Percentiles rank a stretch among this genome's conserved stretches.
Conservation (phyloP, 2,329 filamentous ascomycete genomes). For the Stagonosporopsis chrysanthemi region DNA sequence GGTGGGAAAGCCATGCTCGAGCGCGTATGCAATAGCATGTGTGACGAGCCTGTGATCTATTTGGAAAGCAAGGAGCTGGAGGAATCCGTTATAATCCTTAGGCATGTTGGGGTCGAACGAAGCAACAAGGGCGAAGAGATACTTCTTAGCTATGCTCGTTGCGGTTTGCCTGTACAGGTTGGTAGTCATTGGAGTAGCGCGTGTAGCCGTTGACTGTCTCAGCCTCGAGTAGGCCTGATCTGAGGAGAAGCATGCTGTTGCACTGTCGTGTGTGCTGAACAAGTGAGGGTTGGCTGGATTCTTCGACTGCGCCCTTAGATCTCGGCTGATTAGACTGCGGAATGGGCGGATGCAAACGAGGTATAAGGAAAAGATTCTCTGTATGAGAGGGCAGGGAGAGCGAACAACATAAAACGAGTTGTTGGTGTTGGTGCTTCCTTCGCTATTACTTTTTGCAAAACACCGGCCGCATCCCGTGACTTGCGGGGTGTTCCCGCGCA, state of each 20-base stretch:
- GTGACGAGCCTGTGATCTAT: conserved; percentile 2
- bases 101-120: conserved; percentile 8
- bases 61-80: conserved; percentile 10
- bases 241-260: conserved; percentile 3
- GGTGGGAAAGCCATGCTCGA: conserved; percentile 14
- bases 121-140: conserved; percentile 2
- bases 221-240: conserved; percentile 1
- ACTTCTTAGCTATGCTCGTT: conserved; percentile 15
- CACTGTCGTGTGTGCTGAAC: conserved; percentile 8
- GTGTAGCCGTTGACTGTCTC: not conserved
- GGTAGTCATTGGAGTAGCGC: not conserved
- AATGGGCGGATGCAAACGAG: conserved; percentile 13
- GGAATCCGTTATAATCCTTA: conserved; percentile 14
- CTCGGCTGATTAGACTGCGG: conserved; percentile 4
- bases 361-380: conserved; percentile 7
- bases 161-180: conserved; percentile 5
- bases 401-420: conserved; percentile 11
- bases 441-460: too few relatives aligned
- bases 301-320: not conserved
- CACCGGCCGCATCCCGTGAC: not conserved
- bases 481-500: not conserved
- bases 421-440: too few relatives aligned
- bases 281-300: conserved; percentile 12
- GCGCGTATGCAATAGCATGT: conserved; percentile 11
- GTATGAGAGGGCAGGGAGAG: conserved; percentile 3